Percentiles rank a stretch among this genome's conserved stretches.
phyloP scores from a whole-genome alignment of 2,329 filamentous ascomycete species.

The Neurospora sp. region DNA sequence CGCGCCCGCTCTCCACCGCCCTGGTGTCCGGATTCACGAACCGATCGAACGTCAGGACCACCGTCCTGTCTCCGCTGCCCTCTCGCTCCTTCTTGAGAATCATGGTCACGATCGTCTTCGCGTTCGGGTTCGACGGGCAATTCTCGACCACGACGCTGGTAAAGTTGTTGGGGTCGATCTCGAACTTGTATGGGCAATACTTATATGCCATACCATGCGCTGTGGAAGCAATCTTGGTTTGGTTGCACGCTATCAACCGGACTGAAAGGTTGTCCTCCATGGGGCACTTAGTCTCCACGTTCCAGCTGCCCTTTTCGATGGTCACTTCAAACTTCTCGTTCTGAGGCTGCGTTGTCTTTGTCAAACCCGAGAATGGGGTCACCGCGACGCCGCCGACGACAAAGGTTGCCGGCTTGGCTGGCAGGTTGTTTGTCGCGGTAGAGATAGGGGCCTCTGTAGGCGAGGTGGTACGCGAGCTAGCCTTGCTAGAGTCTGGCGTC shows the following conservation, averaged over 20 bases:
- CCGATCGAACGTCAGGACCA: constrained; percentile 15
- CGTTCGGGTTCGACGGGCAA: neutral
- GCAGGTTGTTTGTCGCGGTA: neutral
- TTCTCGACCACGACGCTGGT: neutral
- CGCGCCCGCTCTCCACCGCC: constrained; percentile 8
- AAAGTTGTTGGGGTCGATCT: neutral
- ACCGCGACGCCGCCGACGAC: no score
- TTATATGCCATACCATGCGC: neutral
- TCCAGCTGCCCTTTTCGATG: neutral
- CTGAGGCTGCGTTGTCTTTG: neutral
- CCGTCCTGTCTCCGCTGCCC: neutral
- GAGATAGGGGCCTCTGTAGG: neutral
- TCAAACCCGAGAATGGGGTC: no score
- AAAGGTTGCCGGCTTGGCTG: neutral
- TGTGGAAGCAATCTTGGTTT: neutral
- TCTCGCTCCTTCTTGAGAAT: neutral
- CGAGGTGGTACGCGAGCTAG: neutral
- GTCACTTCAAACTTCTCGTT: neutral
- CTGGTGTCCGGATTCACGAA: constrained; percentile 3
- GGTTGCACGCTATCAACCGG: neutral
- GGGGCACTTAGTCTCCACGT: neutral
- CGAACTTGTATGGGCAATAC: neutral
- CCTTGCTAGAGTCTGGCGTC: neutral
- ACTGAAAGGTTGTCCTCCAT: neutral
- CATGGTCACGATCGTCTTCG: constrained; percentile 8